Evolutionary conservation across 2,329 filamentous ascomycete species (phyloP), one percentile per base, ranked within the genome.

Genomic region (Colletotrichum somersetense): DNA sequence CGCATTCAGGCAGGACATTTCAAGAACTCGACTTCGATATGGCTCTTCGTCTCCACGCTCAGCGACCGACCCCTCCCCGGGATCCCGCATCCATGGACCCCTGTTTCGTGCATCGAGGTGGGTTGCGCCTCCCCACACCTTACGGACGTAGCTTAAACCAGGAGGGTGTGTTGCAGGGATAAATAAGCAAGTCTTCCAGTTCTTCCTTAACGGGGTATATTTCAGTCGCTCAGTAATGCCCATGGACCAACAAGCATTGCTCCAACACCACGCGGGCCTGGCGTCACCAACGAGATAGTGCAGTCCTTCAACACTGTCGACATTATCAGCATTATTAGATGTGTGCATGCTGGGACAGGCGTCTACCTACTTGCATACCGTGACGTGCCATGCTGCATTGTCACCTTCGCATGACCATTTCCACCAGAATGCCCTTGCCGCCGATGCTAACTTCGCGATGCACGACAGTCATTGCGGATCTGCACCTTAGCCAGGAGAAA

Each of bases 131-230:
- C 30, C 30, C 33, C 38, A 65, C 38, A 70, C 30, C 33, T 7
- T 70, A 52, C 61, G 55, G 70, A 62, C 70, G 70, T 70, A 72
- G 48, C 44, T 56, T 11, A 61, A 55, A 50, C 18, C 53, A 20
- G n/a, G 33, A 58, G 58, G 57, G 48, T 33, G 48, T 69, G 59
- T n/a, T 18, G 55, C 55, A 65, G 59, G 61, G 66, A 61, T 69
- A 11, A 5, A 4, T 40, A 26, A 66, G 30, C 30, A 30, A 30
- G 30, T 30, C 30, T 30, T 30, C 26, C 26, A 26, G 26, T 1
- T 26, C 26, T 26, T 26, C 26, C 26, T 26, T 26, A 26, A 26
- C 26, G 26, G 1, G 26, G 26, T 26, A 26, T 26, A 26, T 26
- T 26, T 26, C 26, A 26, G 26, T 26, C 26, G 26, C 26, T 26